phyloP scores from a whole-genome alignment of 148 eudicot genomes.

The Chenopodium formosanum region DNA sequence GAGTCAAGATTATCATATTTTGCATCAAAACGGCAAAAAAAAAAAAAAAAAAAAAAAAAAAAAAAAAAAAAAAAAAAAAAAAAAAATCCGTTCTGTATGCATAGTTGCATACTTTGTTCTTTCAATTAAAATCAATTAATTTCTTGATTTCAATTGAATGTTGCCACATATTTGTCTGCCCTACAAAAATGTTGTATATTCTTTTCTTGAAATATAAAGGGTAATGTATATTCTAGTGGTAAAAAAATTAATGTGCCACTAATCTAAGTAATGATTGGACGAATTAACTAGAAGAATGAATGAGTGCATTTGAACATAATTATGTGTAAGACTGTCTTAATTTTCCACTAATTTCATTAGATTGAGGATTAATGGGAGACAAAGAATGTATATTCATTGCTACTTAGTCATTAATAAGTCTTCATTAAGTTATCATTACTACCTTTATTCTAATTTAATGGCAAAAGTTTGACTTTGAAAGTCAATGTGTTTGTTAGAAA shows the following conservation, averaged over 20 bases:
- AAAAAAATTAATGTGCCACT: background rate
- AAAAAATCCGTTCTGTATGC: too few species aligned
- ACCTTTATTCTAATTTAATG: background rate
- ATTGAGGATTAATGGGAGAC: background rate
- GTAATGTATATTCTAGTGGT: background rate
- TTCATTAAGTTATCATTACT: background rate
- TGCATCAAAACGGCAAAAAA: background rate
- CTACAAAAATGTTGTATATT: background rate
- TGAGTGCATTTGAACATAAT: background rate
- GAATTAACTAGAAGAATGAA: background rate
- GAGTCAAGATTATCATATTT: conserved; percentile 4
- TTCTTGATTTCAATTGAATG: background rate
- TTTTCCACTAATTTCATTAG: background rate
- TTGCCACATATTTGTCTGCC: background rate
- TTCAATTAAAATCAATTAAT: background rate
- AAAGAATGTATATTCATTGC: background rate
- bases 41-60: too few species aligned
- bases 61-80: too few species aligned
- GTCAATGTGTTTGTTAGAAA: background rate
- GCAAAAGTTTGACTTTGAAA: background rate
- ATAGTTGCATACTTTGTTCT: background rate
- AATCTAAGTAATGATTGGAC: background rate
- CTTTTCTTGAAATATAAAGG: too few species aligned
- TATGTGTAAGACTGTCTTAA: background rate
- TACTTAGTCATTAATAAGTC: background rate